A percentile compares a stretch with the other conserved stretches of the same genome.
Evolutionary conservation across 345 rosid species (phyloP).

Genomic region (Passiflora organensis): DNA sequence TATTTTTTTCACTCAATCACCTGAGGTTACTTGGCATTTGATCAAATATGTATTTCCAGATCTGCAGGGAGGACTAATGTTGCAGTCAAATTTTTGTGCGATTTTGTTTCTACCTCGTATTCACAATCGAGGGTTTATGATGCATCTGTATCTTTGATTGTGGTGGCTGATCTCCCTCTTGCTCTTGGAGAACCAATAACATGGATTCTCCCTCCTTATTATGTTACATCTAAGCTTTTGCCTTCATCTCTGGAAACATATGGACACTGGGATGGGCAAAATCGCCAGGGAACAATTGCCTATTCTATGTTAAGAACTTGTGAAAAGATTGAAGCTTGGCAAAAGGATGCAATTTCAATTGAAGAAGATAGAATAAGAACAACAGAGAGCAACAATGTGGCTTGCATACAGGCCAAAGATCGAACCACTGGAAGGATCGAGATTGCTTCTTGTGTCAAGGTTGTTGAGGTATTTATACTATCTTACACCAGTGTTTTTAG

Average conservation of each 20-base stretch:
- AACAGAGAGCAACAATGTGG: constrained; percentile 52
- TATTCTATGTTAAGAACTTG: constrained; percentile 65
- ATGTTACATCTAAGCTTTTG: constrained; percentile 62
- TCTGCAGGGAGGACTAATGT: constrained; percentile 68
- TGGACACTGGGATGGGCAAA: constrained; percentile 51
- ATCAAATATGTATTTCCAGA: constrained; percentile 41
- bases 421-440: constrained; percentile 67
- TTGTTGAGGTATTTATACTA: constrained; percentile 63
- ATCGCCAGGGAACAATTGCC: constrained; percentile 48
- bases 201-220: constrained; percentile 88
- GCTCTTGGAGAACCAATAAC: constrained; percentile 78
- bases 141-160: constrained; percentile 53
- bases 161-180: constrained; percentile 82
- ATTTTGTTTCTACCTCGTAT: constrained; percentile 57
- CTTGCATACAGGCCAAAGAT: constrained; percentile 89
- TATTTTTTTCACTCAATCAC: constrained; percentile 7
- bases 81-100: constrained; percentile 71
- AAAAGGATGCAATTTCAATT: constrained; percentile 44
- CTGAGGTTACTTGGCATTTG: constrained; percentile 18
- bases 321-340: constrained; percentile 42
- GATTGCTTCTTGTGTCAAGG: constrained; percentile 84
- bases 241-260: constrained; percentile 47
- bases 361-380: constrained; percentile 70
- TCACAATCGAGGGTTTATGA: constrained; percentile 58
- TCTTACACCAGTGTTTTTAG: background rate